Evolutionary conservation across 805 yeast species (phyloP), one percentile per base, ranked within the genome.

Genomic region (Yamadazyma takamatsuzukensis): DNA sequence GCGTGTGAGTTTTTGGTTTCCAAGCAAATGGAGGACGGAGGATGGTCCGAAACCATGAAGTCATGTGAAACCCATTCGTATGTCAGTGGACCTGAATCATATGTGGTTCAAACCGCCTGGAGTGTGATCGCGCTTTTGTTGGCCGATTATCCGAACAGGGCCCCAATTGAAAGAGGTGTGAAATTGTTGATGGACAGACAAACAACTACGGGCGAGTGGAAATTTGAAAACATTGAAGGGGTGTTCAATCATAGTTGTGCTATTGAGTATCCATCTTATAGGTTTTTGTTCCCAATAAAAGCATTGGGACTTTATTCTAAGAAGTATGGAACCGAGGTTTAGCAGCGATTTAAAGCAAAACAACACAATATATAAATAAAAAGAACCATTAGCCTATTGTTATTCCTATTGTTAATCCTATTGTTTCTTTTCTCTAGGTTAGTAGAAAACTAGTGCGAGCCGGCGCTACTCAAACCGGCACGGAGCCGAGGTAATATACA

Each of bases 11-110:
- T 86, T 56, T 54, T 93, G 12, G 80, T 80, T 1, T 49, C 74
- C 2, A 77, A 83, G 46, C 97, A 90, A 53, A 68, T 80, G 49
- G 58, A 53, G 4, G 97, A 93, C 57, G 99, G 98, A 15, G 98
- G 98, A 1, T 93, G 98, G 98, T 85, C 95, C 35, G 99, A 93
- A 59, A 74, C 85, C 6, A 87, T 90, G 85, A 81, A 90, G 53
- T 78, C 94, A 3, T 79, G 90, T 48, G 97, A 90, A 53, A 72
- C 89, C 0, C 78, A 74, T 39, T 68, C 80, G 0, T 90, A 88
- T 55, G 83, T 89, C 2, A 77, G 79, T 27, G 36, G 16, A n/a
- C 73, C 77, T 10, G 62, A 64, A 3, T 78, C 95, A 2, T 68
- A 81, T 32, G 81, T 81, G 0, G 96, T 90, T 1, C 97, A 89